Conservation (phyloP, 768 basidiomycete species). For the Tricholoma matsutake region DNA sequence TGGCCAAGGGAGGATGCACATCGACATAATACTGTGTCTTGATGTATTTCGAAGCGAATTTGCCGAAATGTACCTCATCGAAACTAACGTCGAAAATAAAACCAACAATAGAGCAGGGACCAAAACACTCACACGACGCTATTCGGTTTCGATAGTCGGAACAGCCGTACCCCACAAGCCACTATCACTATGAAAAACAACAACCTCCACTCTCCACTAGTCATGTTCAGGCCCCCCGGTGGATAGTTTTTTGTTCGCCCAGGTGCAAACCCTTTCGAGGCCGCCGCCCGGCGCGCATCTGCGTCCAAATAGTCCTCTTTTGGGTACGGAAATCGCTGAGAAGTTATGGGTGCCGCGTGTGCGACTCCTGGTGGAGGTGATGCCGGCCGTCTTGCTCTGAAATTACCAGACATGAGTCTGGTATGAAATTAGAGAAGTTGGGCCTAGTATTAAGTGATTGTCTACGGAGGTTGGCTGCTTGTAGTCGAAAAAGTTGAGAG, state of each 20-base stretch:
- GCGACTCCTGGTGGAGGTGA: constrained; percentile 57
- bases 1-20: constrained; percentile 96
- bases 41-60: constrained; percentile 93
- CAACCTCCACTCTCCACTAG: constrained; percentile 74
- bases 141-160: constrained; percentile 77
- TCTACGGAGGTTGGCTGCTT: neutral
- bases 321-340: constrained; percentile 62
- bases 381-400: constrained; percentile 66
- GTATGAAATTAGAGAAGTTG: neutral
- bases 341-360: constrained; percentile 32
- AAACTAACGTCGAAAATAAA: constrained; percentile 50
- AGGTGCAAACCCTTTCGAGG: constrained; percentile 60
- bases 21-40: constrained; percentile 90
- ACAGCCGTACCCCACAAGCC: constrained; percentile 80
- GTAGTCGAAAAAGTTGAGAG: neutral
- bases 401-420: constrained; percentile 41
- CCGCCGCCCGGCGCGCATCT: constrained; percentile 66
- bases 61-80: constrained; percentile 98
- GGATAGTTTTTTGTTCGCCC: constrained; percentile 43
- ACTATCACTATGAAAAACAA: constrained; percentile 63
- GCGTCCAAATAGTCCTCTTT: constrained; percentile 70
- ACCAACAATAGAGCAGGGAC: constrained; percentile 1
- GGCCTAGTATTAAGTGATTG: neutral
- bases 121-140: constrained; percentile 83
- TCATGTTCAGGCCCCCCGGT: constrained; percentile 61